phyloP scores from a whole-genome alignment of 2,329 filamentous ascomycete genomes.

The Fusarium torreyae region DNA sequence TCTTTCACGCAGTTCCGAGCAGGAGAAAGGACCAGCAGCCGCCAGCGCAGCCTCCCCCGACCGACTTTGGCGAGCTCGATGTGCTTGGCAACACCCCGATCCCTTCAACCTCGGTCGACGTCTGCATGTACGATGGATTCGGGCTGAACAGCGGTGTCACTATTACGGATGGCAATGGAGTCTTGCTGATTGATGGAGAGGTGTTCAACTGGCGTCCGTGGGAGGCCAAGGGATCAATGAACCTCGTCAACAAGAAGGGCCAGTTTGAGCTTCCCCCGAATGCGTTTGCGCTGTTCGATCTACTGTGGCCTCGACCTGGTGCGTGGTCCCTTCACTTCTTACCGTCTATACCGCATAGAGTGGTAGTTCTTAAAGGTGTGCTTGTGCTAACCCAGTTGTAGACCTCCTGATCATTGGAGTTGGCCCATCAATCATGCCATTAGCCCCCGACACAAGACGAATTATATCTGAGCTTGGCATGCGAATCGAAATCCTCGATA shows the following conservation, averaged over 20 bases:
- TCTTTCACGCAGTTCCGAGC: slow-evolving; percentile 44
- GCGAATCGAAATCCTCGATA: slow-evolving; percentile 90
- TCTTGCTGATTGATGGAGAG: slow-evolving; percentile 87
- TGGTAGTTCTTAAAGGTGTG: not conserved
- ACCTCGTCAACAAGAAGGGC: slow-evolving; percentile 80
- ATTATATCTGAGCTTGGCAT: slow-evolving; percentile 85
- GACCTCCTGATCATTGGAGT: slow-evolving; percentile 93
- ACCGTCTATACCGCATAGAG: not conserved
- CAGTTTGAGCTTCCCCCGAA: slow-evolving; percentile 83
- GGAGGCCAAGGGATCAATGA: slow-evolving; percentile 64
- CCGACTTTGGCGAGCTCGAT: slow-evolving; percentile 82
- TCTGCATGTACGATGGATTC: slow-evolving; percentile 87
- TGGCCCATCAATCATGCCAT: slow-evolving; percentile 80
- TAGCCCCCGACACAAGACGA: slow-evolving; percentile 81
- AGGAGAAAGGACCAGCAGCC: slow-evolving; percentile 40
- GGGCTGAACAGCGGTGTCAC: slow-evolving; percentile 85
- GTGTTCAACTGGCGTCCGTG: slow-evolving; percentile 92
- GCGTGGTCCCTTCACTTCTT: slow-evolving; percentile 52
- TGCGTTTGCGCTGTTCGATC: slow-evolving; percentile 80
- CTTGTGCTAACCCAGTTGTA: slow-evolving; percentile 53
- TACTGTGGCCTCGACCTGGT: slow-evolving; percentile 93
- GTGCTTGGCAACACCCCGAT: slow-evolving; percentile 82
- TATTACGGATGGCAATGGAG: slow-evolving; percentile 77
- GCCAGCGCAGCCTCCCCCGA: slow-evolving; percentile 57
- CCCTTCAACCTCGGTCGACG: slow-evolving; percentile 87